Percentiles rank a stretch among this genome's conserved stretches.
Conservation (phyloP, 768 basidiomycete genomes). For the Tylopilus plumbeoviolaceoides region DNA sequence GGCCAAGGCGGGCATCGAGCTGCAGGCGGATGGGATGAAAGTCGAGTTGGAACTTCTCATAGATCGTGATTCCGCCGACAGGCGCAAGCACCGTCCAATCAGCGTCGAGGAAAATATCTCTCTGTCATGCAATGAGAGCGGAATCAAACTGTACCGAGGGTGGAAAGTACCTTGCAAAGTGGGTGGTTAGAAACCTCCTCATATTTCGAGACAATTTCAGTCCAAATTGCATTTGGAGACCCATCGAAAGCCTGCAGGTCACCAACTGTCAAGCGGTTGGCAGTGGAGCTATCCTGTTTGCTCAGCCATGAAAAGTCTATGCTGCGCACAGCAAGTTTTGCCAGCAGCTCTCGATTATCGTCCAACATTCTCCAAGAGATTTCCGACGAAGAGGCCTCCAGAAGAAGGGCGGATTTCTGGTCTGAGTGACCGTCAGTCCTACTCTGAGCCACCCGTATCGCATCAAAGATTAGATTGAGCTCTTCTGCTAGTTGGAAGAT, state of each 20-base stretch:
- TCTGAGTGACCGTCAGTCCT: slow-evolving; percentile 61
- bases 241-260: slow-evolving; percentile 86
- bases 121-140: slow-evolving; percentile 35
- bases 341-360: slow-evolving; percentile 63
- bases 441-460: slow-evolving; percentile 79
- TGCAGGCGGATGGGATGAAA: slow-evolving; percentile 86
- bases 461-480: slow-evolving; percentile 81
- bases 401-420: slow-evolving; percentile 73
- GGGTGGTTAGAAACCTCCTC: slow-evolving; percentile 68
- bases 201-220: slow-evolving; percentile 82
- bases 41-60: slow-evolving; percentile 74
- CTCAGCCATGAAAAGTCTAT: slow-evolving; percentile 81
- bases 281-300: slow-evolving; percentile 83
- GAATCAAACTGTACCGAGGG: neutral
- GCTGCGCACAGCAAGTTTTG: slow-evolving; percentile 79
- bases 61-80: slow-evolving; percentile 90
- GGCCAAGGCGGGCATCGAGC: slow-evolving; percentile 78
- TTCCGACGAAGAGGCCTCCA: slow-evolving; percentile 79
- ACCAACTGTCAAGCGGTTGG: slow-evolving; percentile 68
- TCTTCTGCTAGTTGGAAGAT: slow-evolving; percentile 71
- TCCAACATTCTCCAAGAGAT: slow-evolving; percentile 93
- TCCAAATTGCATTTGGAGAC: slow-evolving; percentile 74
- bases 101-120: slow-evolving; percentile 68
- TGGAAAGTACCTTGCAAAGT: slow-evolving; percentile 54
- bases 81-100: slow-evolving; percentile 84